Base-by-base conservation (phyloP, 2,329 filamentous ascomycete species). In the Zymoseptoria tritici region DNA sequence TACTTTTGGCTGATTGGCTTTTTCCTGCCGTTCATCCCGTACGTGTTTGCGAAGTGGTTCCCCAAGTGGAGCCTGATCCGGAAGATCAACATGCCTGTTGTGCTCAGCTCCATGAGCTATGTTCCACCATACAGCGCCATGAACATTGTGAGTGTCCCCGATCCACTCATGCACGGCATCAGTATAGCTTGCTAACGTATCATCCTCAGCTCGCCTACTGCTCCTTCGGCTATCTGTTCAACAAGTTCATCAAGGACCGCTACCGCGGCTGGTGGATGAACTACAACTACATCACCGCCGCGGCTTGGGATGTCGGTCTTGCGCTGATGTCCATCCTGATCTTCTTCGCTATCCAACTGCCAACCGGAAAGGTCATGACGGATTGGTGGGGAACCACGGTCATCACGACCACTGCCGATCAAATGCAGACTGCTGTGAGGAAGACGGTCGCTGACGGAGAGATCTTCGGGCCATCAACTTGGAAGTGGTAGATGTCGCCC, bases 231-330 rank as follows among this genome's bases (percentile, higher is more conserved):
- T 95, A 88, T 73, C 67, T 90, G 51, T 96, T 96, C 80, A 95
- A 95, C 73, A 86, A 87, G 71, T 75, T 87, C 61, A 82, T 95
- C 68, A 85, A 86, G 70, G 83, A 83, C 36, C 80, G 86, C 26
- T 86, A 84, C 21, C 80, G 79, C 21, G 85, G 83, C 1, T 96
- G 91, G 91, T 95, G 90, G 91, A 85, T 85, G 57, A 93, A 95
- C 74, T 96, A 95, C 74, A 93, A 90, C 53, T 94, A 95, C 90
- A 92, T 90, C 4, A 78, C 94, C 55, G 90, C 87, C 60, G 91
- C 91, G 0, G 91, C 89, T 2, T 79, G 95, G 60, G 91, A 95
- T 71, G 91, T 88, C 0, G 90, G 90, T 1, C 78, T 96, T 19
- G 91, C 91, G 0, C 88, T 93, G 67, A 89, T 89, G 31, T 86